Evolutionary conservation across 176 grass and related monocot species (phyloP).

Genomic region (Raddia guianensis): DNA sequence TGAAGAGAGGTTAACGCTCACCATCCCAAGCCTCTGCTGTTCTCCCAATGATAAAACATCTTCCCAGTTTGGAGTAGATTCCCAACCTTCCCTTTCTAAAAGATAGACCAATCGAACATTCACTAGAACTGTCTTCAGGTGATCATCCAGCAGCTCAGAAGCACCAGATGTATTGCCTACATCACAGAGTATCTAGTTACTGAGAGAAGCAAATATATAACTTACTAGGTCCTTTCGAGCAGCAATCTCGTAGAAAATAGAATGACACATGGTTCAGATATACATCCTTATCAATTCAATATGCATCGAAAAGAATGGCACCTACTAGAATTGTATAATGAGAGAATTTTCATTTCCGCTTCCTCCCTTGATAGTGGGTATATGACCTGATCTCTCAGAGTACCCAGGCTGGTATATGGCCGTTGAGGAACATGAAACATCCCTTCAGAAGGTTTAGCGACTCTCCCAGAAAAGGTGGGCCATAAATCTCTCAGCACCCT

Average conservation of each 20-base stretch:
- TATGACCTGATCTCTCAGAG: constrained; percentile 92
- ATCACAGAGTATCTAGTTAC: constrained; percentile 23
- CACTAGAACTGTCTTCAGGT: constrained; percentile 80
- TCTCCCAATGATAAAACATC: constrained; percentile 91
- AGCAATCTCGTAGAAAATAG: background rate
- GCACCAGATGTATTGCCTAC: constrained; percentile 53
- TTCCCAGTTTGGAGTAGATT: constrained; percentile 93
- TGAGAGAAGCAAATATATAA: constrained; percentile 23
- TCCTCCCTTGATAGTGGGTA: constrained; percentile 91
- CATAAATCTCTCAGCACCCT: constrained; percentile 88
- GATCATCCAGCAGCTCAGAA: constrained; percentile 66
- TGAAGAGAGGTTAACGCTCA: constrained; percentile 42
- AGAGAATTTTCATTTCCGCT: constrained; percentile 60
- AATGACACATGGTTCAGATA: background rate
- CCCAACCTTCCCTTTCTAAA: constrained; percentile 96
- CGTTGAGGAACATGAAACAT: constrained; percentile 96
- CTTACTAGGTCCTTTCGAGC: background rate
- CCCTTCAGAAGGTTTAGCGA: constrained; percentile 67
- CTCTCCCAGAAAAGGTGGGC: constrained; percentile 80
- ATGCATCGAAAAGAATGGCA: background rate
- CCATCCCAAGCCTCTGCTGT: constrained; percentile 97
- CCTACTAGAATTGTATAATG: constrained; percentile 57
- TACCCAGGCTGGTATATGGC: constrained; percentile 96
- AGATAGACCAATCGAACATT: constrained; percentile 89
- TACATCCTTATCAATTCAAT: constrained; percentile 24